Base-by-base conservation (phyloP, 2,329 filamentous ascomycete species). In the Colletotrichum abscissum region DNA sequence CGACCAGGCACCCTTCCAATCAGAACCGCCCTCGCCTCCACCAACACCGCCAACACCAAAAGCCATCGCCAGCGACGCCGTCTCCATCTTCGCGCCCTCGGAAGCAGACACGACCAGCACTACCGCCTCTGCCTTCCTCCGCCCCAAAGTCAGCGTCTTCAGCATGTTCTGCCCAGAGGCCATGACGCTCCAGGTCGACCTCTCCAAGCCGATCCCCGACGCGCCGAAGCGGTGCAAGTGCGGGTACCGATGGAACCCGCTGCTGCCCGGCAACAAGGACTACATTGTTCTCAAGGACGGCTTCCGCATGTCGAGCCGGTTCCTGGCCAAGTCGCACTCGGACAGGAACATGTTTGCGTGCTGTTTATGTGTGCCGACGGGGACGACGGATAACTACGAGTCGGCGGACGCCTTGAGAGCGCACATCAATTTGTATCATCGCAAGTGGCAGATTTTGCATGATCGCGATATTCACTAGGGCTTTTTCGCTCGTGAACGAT, bases 381-480 rank as follows among this genome's bases (percentile, higher is more conserved):
- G 83, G 6, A 78, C 75, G 58, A 81, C 80, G 1, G 78, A 81
- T 57, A 82, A 77, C 4, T 84, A 81, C 58, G 78, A 75, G 4
- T 79, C 76, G 7, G 78, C 79, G 4, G 78, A 79, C 49, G 75
- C 76, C 6, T 77, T 85, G 65, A 77, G 77, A 38, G 76, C 76
- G 30, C 83, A 85, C 69, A 82, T 85, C 75, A 82, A 84, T 67
- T 65, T 76, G 1, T 76, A 75, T 12, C 83, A 85, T 72, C 80
- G 79, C 30, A 85, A 85, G 76, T 85, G 83, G 83, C 83, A 85
- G 77, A 80, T 85, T 72, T 79, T 85, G 30, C 83, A 85, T 63
- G 83, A 85, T 71, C 54, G 72, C 22, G 72, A 74, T 33, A 74
- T 74, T 6, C n/a, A 49, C 22, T 74, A 65, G 54, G 24, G 24